Percentiles rank a stretch among this genome's conserved stretches.
phyloP scores from a whole-genome alignment of 352 stramenopile genomes.

The Phytophthora fragariae region DNA sequence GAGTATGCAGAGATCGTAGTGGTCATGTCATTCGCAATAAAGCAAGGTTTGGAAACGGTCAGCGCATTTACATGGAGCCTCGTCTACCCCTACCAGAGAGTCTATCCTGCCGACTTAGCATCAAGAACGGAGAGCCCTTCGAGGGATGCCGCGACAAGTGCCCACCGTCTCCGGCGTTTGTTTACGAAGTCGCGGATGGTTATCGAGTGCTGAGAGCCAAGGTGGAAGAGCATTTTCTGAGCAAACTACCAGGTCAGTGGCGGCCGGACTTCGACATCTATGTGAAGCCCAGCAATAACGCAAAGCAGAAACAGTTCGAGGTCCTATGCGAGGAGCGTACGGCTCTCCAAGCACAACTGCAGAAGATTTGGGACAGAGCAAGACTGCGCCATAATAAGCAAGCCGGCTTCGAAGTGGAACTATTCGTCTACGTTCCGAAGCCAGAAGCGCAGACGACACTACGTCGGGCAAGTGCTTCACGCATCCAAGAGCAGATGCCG shows the following conservation, averaged over 20 bases:
- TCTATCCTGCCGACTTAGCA: conserved; percentile 12
- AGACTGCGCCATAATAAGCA: conserved; percentile 13
- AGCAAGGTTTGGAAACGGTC: background rate
- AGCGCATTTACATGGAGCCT: background rate
- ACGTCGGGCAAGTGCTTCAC: conserved; percentile 6
- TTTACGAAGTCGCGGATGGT: conserved; percentile 6
- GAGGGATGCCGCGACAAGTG: conserved; percentile 10
- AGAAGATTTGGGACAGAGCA: conserved; percentile 15
- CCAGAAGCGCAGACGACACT: background rate
- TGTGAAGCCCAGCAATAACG: conserved; percentile 10
- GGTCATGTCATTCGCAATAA: background rate
- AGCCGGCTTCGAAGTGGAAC: conserved; percentile 19
- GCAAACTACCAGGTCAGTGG: conserved; percentile 13
- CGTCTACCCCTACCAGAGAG: background rate
- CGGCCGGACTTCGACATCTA: conserved; percentile 9
- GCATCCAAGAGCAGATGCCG: conserved; percentile 24
- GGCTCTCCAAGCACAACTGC: conserved; percentile 1
- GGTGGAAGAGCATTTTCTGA: conserved; percentile 20
- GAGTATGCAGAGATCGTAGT: too few species aligned
- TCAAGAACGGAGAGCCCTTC: conserved; percentile 18
- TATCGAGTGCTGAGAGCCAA: conserved; percentile 1
- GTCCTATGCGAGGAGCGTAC: background rate
- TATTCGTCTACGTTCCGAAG: conserved; percentile 24
- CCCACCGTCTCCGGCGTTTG: conserved; percentile 5
- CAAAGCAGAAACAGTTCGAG: conserved; percentile 16